Percentiles rank a stretch among this genome's conserved stretches.
phyloP scores from a whole-genome alignment of 768 basidiomycete genomes.

The Lactarius psammicola region DNA sequence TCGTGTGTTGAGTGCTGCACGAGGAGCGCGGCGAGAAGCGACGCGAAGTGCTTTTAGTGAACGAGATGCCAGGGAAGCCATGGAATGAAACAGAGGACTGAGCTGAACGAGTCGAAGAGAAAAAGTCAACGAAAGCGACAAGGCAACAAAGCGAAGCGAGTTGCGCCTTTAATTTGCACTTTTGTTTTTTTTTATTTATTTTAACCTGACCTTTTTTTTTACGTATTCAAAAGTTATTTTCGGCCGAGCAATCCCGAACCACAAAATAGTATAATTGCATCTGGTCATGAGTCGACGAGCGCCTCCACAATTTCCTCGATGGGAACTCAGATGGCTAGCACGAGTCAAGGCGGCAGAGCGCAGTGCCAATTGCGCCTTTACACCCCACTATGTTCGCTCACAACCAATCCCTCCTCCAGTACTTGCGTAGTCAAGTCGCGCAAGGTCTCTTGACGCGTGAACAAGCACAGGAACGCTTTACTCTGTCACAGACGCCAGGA shows the following conservation, averaged over 20 bases:
- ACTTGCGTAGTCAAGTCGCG: background rate
- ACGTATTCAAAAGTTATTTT: too few species aligned
- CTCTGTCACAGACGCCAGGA: background rate
- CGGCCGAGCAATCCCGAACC: too few species aligned
- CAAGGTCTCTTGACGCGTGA: slow-evolving; percentile 16
- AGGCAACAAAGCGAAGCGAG: background rate
- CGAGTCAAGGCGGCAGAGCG: background rate
- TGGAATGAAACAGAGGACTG: slow-evolving; percentile 31
- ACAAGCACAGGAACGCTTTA: slow-evolving; percentile 15
- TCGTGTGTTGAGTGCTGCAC: slow-evolving; percentile 43
- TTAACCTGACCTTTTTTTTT: background rate
- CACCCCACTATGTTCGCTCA: slow-evolving; percentile 1
- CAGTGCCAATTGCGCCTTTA: too few species aligned
- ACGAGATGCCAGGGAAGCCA: slow-evolving; percentile 67
- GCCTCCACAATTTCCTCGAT: background rate
- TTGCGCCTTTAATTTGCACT: too few species aligned
- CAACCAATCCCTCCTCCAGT: background rate
- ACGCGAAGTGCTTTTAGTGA: slow-evolving; percentile 64
- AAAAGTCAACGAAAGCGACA: background rate
- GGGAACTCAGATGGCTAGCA: background rate
- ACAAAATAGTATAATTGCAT: too few species aligned
- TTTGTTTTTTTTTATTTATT: slow-evolving; percentile 2
- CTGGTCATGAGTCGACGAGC: too few species aligned
- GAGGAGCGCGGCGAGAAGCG: slow-evolving; percentile 64
- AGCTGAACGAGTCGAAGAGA: background rate